Percentiles rank a stretch among this genome's conserved stretches.
Conservation (phyloP, 2,329 filamentous ascomycete species). For the Fusarium algeriense region DNA sequence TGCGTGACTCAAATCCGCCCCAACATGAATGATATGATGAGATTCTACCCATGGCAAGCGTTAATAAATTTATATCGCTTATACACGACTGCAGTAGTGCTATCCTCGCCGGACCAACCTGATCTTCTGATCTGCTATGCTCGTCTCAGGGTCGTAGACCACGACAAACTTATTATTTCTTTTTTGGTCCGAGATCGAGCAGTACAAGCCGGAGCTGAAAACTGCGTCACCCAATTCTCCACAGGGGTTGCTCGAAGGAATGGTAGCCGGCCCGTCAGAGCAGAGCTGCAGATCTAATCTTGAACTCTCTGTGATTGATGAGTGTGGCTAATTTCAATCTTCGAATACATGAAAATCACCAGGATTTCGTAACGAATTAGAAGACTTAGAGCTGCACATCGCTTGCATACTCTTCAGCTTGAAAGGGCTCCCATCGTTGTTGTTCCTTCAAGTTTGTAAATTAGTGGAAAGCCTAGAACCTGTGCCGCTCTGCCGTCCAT, state of each 20-base stretch:
- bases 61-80: background rate
- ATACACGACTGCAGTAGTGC: background rate
- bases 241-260: constrained; percentile 29
- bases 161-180: constrained; percentile 25
- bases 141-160: constrained; percentile 21
- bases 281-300: constrained; percentile 39
- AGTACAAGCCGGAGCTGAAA: constrained; percentile 34
- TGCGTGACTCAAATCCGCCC: background rate
- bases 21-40: constrained; percentile 1
- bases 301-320: constrained; percentile 20
- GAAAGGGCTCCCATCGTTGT: background rate
- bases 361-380: constrained; percentile 24
- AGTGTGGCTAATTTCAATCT: background rate
- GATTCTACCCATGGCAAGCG: background rate
- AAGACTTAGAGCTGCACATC: background rate
- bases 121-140: constrained; percentile 11
- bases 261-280: constrained; percentile 40
- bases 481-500: background rate
- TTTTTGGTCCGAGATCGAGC: constrained; percentile 23
- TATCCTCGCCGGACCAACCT: background rate
- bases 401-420: constrained; percentile 3
- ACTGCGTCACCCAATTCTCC: constrained; percentile 19
- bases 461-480: background rate
- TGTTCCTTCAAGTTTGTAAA: background rate
- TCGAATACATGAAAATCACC: constrained; percentile 2